These are phyloP conservation scores for Brassica carinata DNA, from an alignment of 345 rosid genomes.

Conservation along the genomic window DNA sequence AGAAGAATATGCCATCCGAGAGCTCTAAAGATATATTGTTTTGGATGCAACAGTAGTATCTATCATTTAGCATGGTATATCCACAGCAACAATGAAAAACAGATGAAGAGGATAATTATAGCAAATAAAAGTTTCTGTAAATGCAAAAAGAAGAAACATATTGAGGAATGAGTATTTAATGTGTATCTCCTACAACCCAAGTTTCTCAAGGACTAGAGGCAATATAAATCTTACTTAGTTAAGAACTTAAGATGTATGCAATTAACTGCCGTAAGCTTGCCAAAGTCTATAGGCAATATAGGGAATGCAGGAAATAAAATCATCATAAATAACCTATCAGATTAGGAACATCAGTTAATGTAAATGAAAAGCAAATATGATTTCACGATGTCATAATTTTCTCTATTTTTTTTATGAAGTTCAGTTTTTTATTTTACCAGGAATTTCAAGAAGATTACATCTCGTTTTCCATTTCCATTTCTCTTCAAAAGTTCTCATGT, in stretches of 20 bases:
- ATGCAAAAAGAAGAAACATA: slow-evolving; percentile 5
- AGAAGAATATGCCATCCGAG: slow-evolving; percentile 20
- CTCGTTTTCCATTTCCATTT: slow-evolving; percentile 17
- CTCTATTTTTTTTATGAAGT: too few relatives aligned
- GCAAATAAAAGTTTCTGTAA: background rate
- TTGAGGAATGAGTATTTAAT: too few relatives aligned
- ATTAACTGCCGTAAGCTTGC: slow-evolving; percentile 1
- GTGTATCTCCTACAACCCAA: slow-evolving; percentile 4
- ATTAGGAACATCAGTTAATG: background rate
- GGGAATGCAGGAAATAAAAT: slow-evolving; percentile 2
- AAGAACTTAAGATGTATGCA: background rate
- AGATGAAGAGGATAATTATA: background rate
- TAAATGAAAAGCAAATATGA: background rate
- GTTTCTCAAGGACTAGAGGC: background rate
- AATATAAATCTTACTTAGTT: slow-evolving; percentile 15
- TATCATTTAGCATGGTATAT: slow-evolving; percentile 7
- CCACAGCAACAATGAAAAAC: background rate
- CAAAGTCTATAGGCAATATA: slow-evolving; percentile 6
- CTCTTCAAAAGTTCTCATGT: background rate
- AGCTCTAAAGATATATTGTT: slow-evolving; percentile 10
- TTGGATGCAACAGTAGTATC: slow-evolving; percentile 10
- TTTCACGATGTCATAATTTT: slow-evolving; percentile 12
- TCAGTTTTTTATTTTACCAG: too few relatives aligned
- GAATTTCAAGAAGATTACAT: slow-evolving; percentile 3
- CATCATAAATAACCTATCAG: slow-evolving; percentile 2